Percentiles rank a stretch among this genome's conserved stretches.
Evolutionary conservation across 768 basidiomycete genomes (phyloP).

Genomic region (Amanita rimosa): DNA sequence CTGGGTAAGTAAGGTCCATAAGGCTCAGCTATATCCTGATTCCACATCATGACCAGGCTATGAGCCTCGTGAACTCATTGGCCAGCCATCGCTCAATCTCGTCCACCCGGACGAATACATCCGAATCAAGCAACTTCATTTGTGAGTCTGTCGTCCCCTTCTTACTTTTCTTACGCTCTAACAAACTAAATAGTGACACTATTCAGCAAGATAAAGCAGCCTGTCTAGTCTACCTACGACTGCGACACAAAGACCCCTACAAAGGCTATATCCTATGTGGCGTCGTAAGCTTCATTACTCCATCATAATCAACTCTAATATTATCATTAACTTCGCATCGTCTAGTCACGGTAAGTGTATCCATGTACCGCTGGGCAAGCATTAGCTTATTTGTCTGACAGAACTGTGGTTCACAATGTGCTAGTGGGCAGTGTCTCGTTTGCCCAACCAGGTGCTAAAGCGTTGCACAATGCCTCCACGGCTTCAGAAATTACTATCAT

Average conservation of each 20-base stretch:
- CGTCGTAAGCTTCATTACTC: slow-evolving; percentile 37
- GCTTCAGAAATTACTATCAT: slow-evolving; percentile 75
- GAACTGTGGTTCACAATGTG: slow-evolving; percentile 66
- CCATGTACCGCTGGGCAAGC: slow-evolving; percentile 6
- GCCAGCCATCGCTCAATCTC: slow-evolving; percentile 58
- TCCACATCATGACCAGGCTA: slow-evolving; percentile 34
- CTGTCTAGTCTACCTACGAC: slow-evolving; percentile 63
- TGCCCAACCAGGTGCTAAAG: slow-evolving; percentile 62
- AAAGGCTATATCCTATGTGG: slow-evolving; percentile 68
- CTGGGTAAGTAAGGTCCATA: slow-evolving; percentile 30
- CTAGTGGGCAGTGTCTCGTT: slow-evolving; percentile 72
- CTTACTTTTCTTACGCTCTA: neutral
- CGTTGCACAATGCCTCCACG: slow-evolving; percentile 71
- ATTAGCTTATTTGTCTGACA: slow-evolving; percentile 13
- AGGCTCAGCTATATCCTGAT: neutral
- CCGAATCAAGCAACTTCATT: slow-evolving; percentile 57
- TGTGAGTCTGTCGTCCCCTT: slow-evolving; percentile 28
- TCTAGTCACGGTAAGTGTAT: slow-evolving; percentile 6
- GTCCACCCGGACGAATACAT: slow-evolving; percentile 74
- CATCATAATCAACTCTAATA: slow-evolving; percentile 1
- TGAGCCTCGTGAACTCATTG: slow-evolving; percentile 63
- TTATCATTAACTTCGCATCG: slow-evolving; percentile 2
- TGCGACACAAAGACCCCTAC: slow-evolving; percentile 71
- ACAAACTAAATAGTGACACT: slow-evolving; percentile 41
- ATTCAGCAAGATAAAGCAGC: slow-evolving; percentile 74